phyloP scores from a whole-genome alignment of 495 filamentous ascomycete species.

The Lophiostoma macrostomum region DNA sequence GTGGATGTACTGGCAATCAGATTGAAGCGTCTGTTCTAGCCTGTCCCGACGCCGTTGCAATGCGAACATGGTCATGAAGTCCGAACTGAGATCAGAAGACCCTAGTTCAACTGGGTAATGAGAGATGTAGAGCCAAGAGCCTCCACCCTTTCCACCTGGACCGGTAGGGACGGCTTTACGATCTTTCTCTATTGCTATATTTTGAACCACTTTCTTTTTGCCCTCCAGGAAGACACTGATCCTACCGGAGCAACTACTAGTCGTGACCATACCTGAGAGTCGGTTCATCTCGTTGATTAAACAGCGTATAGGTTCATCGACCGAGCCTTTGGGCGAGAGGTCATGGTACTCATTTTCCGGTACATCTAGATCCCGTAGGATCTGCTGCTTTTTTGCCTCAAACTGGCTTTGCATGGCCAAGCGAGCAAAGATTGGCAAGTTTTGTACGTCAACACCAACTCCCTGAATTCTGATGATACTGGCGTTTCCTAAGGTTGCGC shows the following conservation, averaged over 20 bases:
- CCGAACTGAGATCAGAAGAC: neutral
- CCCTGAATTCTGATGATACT: too few relatives aligned
- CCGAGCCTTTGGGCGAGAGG: slow-evolving; percentile 77
- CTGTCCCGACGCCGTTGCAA: neutral
- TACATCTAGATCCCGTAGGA: slow-evolving; percentile 60
- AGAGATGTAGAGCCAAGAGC: slow-evolving; percentile 81
- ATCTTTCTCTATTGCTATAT: neutral
- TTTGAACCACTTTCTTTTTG: slow-evolving; percentile 43
- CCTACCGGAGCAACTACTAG: slow-evolving; percentile 85
- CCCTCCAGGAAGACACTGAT: slow-evolving; percentile 86
- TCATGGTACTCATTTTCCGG: slow-evolving; percentile 69
- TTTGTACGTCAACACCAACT: too few relatives aligned
- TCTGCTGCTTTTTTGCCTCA: slow-evolving; percentile 57
- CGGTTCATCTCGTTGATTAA: slow-evolving; percentile 74
- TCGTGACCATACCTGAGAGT: slow-evolving; percentile 73
- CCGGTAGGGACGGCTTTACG: slow-evolving; percentile 8
- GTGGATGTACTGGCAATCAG: slow-evolving; percentile 56
- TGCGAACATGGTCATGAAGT: slow-evolving; percentile 16
- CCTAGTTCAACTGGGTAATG: slow-evolving; percentile 63
- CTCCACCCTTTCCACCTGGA: slow-evolving; percentile 73
- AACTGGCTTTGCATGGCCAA: slow-evolving; percentile 44
- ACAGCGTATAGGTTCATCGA: slow-evolving; percentile 72
- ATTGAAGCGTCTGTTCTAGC: slow-evolving; percentile 7
- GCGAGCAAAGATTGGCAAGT: too few relatives aligned
- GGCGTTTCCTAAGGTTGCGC: too few relatives aligned